Percentiles rank a stretch among this genome's conserved stretches.
Conservation (phyloP, 352 stramenopile species). For the Globisporangium acanthophoron region DNA sequence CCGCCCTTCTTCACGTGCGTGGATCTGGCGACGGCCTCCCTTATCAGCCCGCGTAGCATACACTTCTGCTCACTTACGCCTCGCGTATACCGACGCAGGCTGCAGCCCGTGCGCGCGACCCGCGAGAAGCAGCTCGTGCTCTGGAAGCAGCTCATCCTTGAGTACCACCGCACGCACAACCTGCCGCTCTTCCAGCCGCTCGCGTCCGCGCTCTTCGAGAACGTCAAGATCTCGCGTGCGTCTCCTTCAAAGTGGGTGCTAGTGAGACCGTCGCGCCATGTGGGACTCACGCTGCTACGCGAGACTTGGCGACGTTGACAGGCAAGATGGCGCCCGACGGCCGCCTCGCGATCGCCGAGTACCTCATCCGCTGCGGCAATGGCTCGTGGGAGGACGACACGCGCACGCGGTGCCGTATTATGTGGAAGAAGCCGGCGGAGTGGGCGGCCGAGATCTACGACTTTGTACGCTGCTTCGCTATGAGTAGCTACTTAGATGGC, state of each 20-base stretch:
- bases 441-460: constrained; percentile 84
- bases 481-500: not conserved
- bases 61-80: not conserved
- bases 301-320: constrained; percentile 2
- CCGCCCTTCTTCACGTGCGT: constrained; percentile 80
- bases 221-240: constrained; percentile 76
- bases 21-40: not conserved
- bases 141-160: constrained; percentile 81
- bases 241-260: not conserved
- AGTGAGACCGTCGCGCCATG: not conserved
- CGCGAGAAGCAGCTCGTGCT: constrained; percentile 85
- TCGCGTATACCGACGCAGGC: constrained; percentile 14
- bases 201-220: constrained; percentile 68
- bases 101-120: constrained; percentile 77
- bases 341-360: constrained; percentile 59
- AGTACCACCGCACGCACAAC: constrained; percentile 75
- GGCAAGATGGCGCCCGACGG: constrained; percentile 71
- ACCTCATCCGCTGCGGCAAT: constrained; percentile 73
- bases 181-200: constrained; percentile 68
- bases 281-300: not conserved
- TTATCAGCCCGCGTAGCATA: not conserved
- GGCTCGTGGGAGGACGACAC: constrained; percentile 78
- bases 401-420: constrained; percentile 71
- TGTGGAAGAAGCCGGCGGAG: constrained; percentile 81
- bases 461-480: constrained; percentile 39